Evolutionary conservation across 1,284 basidiomycete species (phyloP).

Genomic region (Hypsizygus ulmarius): DNA sequence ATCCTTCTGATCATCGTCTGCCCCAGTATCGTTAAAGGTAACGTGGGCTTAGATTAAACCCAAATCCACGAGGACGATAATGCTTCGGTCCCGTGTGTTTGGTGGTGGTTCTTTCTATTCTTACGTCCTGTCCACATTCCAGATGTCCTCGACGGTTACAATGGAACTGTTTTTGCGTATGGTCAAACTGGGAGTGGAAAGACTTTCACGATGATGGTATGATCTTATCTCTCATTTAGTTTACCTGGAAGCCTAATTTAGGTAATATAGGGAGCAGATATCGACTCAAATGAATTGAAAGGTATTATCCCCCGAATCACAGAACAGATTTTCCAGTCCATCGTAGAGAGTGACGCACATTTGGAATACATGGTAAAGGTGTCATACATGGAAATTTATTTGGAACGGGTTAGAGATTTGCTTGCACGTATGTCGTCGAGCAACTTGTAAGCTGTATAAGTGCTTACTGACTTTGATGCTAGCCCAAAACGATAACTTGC

Average conservation of each 20-base stretch:
- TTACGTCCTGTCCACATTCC: slow-evolving; percentile 6
- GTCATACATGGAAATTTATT: slow-evolving; percentile 99
- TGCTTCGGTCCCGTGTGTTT: slow-evolving; percentile 6
- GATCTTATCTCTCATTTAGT: slow-evolving; percentile 18
- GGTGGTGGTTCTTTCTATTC: slow-evolving; percentile 8
- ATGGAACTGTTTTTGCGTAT: slow-evolving; percentile 98
- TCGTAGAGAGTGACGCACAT: slow-evolving; percentile 92
- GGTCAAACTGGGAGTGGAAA: slow-evolving; percentile 98
- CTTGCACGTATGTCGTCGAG: slow-evolving; percentile 76
- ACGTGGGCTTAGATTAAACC: slow-evolving; percentile 7
- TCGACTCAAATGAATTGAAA: slow-evolving; percentile 88
- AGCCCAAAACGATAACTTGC: slow-evolving; percentile 99
- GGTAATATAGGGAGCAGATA: slow-evolving; percentile 82
- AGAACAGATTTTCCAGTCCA: slow-evolving; percentile 98
- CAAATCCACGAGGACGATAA: slow-evolving; percentile 1
- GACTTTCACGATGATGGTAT: slow-evolving; percentile 96
- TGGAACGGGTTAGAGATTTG: slow-evolving; percentile 95
- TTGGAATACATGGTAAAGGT: slow-evolving; percentile 99
- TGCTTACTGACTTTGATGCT: slow-evolving; percentile 14
- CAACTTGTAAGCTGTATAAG: background rate
- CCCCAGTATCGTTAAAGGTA: slow-evolving; percentile 78
- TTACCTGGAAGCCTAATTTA: slow-evolving; percentile 10
- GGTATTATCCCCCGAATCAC: slow-evolving; percentile 99
- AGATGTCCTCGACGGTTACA: slow-evolving; percentile 99
- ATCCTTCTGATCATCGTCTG: slow-evolving; percentile 12